Conservation (phyloP, 1,139 yeast genomes). For the Wickerhamomyces sp. region DNA sequence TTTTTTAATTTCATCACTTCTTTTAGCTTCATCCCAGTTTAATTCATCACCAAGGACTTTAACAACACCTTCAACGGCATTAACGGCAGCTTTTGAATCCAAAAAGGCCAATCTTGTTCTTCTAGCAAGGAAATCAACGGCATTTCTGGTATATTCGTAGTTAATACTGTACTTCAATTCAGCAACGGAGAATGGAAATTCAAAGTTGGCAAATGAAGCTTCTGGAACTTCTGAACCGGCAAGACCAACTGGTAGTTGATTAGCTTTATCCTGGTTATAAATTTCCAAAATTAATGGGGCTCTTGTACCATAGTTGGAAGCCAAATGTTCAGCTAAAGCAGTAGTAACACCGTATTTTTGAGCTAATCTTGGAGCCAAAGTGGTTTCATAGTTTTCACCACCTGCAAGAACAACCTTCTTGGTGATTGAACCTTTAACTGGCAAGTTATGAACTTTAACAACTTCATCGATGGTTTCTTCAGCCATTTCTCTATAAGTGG, state of each 20-base stretch:
- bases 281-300: constrained; percentile 74
- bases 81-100: constrained; percentile 80
- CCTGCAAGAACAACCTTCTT: constrained; percentile 65
- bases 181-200: constrained; percentile 89
- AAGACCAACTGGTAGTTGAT: constrained; percentile 58
- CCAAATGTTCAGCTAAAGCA: constrained; percentile 74
- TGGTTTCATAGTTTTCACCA: constrained; percentile 65
- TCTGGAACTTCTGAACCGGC: constrained; percentile 34
- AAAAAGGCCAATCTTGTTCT: constrained; percentile 91
- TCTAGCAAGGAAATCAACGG: constrained; percentile 87
- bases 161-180: constrained; percentile 79
- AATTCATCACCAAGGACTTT: constrained; percentile 79
- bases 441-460: constrained; percentile 41
- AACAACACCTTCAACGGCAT: constrained; percentile 80
- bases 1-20: constrained; percentile 48
- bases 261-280: constrained; percentile 46
- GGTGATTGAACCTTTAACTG: constrained; percentile 57
- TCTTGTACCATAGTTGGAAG: constrained; percentile 86
- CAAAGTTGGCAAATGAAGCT: constrained; percentile 36
- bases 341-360: constrained; percentile 75
- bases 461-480: constrained; percentile 85
- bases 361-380: constrained; percentile 73
- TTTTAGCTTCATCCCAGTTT: constrained; percentile 62
- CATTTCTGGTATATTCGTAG: constrained; percentile 84
- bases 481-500: constrained; percentile 97